These are phyloP conservation scores for Mortierella sp. DNA, from an alignment of 371 early-diverging fungal species.

Conservation along the genomic window DNA sequence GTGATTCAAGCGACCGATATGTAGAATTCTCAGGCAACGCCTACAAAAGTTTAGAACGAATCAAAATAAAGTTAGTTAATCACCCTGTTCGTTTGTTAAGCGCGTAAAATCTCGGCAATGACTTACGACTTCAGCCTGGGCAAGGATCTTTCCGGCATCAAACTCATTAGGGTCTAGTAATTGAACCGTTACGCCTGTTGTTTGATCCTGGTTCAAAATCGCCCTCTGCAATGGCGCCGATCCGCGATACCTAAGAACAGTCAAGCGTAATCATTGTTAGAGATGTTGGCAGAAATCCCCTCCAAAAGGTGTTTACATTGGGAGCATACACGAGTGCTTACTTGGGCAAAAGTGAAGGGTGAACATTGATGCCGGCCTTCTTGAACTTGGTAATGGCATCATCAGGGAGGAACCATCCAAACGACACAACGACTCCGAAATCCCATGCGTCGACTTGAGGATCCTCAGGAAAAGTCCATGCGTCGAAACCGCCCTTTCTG, in stretches of 20 bases:
- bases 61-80: neutral
- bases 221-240: slow-evolving; percentile 94
- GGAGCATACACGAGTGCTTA: slow-evolving; percentile 59
- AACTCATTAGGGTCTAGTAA: slow-evolving; percentile 83
- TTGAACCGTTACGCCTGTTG: slow-evolving; percentile 92
- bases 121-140: slow-evolving; percentile 71
- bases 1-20: slow-evolving; percentile 65
- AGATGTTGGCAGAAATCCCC: neutral
- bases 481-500: slow-evolving; percentile 40
- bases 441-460: slow-evolving; percentile 65
- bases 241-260: slow-evolving; percentile 82
- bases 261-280: neutral
- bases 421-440: slow-evolving; percentile 94
- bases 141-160: slow-evolving; percentile 91
- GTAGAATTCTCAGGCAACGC: slow-evolving; percentile 58
- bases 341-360: slow-evolving; percentile 47
- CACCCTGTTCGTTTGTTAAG: neutral
- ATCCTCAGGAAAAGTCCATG: slow-evolving; percentile 53
- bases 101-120: neutral
- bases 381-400: slow-evolving; percentile 76
- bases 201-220: slow-evolving; percentile 81
- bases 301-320: neutral
- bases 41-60: slow-evolving; percentile 38
- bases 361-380: slow-evolving; percentile 59
- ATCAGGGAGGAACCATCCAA: slow-evolving; percentile 91